A percentile compares a stretch with the other conserved stretches of the same genome.
Evolutionary conservation across 2,329 filamentous ascomycete genomes (phyloP).

Genomic region (Diaporthe batatas): DNA sequence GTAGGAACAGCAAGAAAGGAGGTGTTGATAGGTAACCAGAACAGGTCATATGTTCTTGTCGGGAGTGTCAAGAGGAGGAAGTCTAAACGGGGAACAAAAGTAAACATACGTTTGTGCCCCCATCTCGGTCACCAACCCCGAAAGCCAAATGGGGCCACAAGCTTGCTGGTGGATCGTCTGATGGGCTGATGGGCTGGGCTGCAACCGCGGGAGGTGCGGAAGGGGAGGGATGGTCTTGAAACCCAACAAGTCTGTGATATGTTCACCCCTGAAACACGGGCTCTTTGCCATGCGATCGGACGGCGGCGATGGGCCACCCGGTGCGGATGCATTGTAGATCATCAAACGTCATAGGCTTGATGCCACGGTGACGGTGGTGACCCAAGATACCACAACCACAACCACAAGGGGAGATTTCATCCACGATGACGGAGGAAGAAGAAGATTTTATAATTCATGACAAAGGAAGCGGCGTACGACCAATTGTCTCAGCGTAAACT

Average conservation of each 20-base stretch:
- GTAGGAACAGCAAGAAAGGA: neutral
- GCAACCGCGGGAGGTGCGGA: constrained; percentile 19
- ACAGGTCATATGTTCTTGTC: neutral
- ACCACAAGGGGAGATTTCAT: neutral
- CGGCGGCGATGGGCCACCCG: constrained; percentile 9
- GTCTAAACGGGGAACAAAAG: neutral
- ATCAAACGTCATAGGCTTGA: constrained; percentile 19
- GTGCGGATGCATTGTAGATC: constrained; percentile 12
- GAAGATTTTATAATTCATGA: neutral
- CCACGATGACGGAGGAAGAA: neutral
- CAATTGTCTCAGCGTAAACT: constrained; percentile 22
- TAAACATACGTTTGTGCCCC: neutral
- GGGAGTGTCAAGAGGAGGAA: neutral
- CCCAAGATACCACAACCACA: neutral
- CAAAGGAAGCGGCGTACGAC: neutral
- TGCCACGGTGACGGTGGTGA: neutral
- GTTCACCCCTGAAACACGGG: constrained; percentile 37
- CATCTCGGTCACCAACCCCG: neutral
- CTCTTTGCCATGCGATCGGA: constrained; percentile 4
- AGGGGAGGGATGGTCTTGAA: constrained; percentile 32
- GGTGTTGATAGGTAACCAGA: neutral
- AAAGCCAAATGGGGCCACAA: neutral
- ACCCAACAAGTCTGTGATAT: constrained; percentile 40
- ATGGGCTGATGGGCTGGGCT: constrained; percentile 13
- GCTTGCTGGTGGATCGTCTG: neutral